A percentile compares a stretch with the other conserved stretches of the same genome.
These are phyloP conservation scores for Lachancea nothofagi DNA, from an alignment of 805 yeast species.

Conservation along the genomic window DNA sequence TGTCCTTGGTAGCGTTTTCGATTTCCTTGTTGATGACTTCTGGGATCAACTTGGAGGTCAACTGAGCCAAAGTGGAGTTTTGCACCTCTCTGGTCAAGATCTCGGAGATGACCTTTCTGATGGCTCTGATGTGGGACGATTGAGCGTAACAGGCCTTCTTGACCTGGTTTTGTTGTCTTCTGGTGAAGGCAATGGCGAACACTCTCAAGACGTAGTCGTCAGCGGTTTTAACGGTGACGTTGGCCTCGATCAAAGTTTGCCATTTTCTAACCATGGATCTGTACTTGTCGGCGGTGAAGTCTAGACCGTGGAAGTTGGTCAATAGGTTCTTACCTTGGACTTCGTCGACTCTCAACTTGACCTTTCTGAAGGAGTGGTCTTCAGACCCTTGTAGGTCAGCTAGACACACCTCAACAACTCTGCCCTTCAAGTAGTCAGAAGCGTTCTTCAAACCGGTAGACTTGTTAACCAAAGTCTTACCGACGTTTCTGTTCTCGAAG, in stretches of 20 bases:
- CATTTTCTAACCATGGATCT: slow-evolving; percentile 98
- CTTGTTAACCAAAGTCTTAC: slow-evolving; percentile 97
- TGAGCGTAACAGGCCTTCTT: slow-evolving; percentile 98
- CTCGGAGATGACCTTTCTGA: slow-evolving; percentile 94
- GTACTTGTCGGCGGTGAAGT: slow-evolving; percentile 96
- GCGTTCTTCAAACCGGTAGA: slow-evolving; percentile 97
- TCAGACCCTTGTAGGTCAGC: slow-evolving; percentile 98
- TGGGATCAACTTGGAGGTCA: slow-evolving; percentile 95
- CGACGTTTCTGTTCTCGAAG: slow-evolving; percentile 97
- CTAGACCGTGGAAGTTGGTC: slow-evolving; percentile 99
- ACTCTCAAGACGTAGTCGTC: slow-evolving; percentile 96
- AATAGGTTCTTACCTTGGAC: slow-evolving; percentile 97
- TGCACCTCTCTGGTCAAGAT: slow-evolving; percentile 95
- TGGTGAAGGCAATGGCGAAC: slow-evolving; percentile 97
- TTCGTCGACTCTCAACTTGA: slow-evolving; percentile 97
- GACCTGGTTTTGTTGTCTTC: slow-evolving; percentile 93
- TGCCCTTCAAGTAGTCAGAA: slow-evolving; percentile 96
- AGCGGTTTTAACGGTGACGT: slow-evolving; percentile 95
- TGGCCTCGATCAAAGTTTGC: slow-evolving; percentile 97
- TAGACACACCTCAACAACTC: slow-evolving; percentile 90
- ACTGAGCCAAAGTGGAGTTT: slow-evolving; percentile 91
- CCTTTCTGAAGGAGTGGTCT: slow-evolving; percentile 97
- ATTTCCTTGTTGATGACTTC: slow-evolving; percentile 98
- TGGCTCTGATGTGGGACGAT: slow-evolving; percentile 93
- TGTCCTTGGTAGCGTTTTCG: slow-evolving; percentile 89